Conservation (phyloP, 2,329 filamentous ascomycete genomes). For the Pseudogymnoascus sp. region DNA sequence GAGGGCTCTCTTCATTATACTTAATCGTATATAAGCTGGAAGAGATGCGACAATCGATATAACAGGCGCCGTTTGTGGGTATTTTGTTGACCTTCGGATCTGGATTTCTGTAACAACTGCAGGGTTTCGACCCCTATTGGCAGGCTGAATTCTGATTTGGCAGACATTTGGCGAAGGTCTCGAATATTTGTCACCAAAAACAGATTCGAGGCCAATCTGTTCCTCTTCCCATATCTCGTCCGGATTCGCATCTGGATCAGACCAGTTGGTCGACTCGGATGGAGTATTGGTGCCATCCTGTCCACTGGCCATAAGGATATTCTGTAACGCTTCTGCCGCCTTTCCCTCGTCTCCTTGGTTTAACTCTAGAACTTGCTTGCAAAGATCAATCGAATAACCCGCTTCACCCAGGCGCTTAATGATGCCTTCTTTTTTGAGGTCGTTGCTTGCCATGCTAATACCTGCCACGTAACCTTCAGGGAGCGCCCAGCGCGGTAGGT, state of each 20-base stretch:
- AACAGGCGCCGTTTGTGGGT: constrained; percentile 61
- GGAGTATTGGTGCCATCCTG: constrained; percentile 21
- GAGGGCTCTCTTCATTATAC: constrained; percentile 70
- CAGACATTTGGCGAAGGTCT: constrained; percentile 55
- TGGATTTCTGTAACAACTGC: constrained; percentile 50
- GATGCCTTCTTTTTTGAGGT: constrained; percentile 71
- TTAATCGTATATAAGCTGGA: constrained; percentile 88
- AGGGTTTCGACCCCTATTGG: constrained; percentile 41
- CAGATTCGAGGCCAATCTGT: constrained; percentile 71
- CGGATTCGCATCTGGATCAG: constrained; percentile 40
- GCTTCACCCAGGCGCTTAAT: constrained; percentile 73
- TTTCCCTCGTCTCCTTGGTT: constrained; percentile 62
- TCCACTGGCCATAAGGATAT: constrained; percentile 49
- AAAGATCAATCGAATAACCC: constrained; percentile 80
- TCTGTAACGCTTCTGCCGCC: constrained; percentile 73
- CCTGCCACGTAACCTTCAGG: constrained; percentile 89
- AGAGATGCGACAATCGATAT: constrained; percentile 62
- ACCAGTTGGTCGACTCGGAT: constrained; percentile 29
- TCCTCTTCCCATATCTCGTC: constrained; percentile 77
- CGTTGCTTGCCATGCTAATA: constrained; percentile 73
- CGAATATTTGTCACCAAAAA: constrained; percentile 68
- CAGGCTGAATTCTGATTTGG: constrained; percentile 55
- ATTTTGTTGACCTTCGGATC: constrained; percentile 63
- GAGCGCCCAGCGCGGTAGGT: constrained; percentile 84
- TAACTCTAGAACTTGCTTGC: constrained; percentile 65